Percentiles rank a stretch among this genome's conserved stretches.
These are phyloP conservation scores for Ustilago shanxiensis DNA, from an alignment of 1,284 basidiomycete species.

Conservation along the genomic window DNA sequence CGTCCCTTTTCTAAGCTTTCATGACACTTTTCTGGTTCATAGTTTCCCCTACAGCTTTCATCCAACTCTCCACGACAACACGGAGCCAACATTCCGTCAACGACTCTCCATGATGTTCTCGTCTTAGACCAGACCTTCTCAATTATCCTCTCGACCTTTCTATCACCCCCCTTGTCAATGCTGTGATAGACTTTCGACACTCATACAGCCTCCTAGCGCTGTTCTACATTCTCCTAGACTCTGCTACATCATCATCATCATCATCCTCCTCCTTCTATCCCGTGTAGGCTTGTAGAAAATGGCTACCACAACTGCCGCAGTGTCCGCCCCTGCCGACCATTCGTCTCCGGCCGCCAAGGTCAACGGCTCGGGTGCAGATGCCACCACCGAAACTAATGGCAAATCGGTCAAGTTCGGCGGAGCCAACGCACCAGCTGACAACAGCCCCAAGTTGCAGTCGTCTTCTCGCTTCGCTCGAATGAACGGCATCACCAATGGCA, in stretches of 20 bases:
- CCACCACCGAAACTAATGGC: slow-evolving; percentile 25
- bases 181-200: not conserved
- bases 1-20: not conserved
- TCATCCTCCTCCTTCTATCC: too few species aligned
- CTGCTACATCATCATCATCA: not conserved
- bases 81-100: not conserved
- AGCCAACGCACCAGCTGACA: slow-evolving; percentile 10
- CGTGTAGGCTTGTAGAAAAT: slow-evolving; percentile 10
- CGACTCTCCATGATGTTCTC: not conserved
- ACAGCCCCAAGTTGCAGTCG: slow-evolving; percentile 26
- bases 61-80: not conserved
- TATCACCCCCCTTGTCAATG: not conserved
- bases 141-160: not conserved
- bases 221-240: not conserved
- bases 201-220: not conserved
- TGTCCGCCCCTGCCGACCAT: not conserved
- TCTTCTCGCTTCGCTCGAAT: slow-evolving; percentile 42
- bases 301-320: slow-evolving; percentile 15
- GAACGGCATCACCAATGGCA: slow-evolving; percentile 28
- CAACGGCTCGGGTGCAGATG: slow-evolving; percentile 2
- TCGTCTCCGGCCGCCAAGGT: slow-evolving; percentile 33
- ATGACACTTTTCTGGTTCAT: not conserved
- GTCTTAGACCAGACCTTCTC: not conserved
- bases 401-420: not conserved
- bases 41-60: slow-evolving; percentile 1